These are phyloP conservation scores for Phytopythium mirpurense DNA, from an alignment of 352 stramenopile genomes.

Conservation along the genomic window DNA sequence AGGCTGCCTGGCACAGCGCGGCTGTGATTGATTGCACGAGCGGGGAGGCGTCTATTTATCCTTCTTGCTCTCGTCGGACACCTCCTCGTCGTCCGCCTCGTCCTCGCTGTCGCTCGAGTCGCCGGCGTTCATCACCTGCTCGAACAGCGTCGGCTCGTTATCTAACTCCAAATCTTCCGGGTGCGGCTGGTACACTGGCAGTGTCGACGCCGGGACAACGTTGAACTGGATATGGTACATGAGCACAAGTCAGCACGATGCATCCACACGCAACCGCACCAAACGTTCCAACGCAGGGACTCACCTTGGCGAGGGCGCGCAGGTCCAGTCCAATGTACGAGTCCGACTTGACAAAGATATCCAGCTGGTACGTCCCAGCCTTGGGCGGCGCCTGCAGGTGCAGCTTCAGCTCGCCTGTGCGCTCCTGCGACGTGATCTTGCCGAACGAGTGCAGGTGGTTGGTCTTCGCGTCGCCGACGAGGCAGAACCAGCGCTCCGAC, in stretches of 20 bases:
- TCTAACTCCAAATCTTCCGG: constrained; percentile 98
- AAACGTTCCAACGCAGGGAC: constrained; percentile 2
- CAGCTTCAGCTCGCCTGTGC: constrained; percentile 88
- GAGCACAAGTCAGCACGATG: constrained; percentile 4
- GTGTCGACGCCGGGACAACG: constrained; percentile 86
- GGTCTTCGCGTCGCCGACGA: constrained; percentile 92
- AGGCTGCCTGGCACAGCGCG: neutral
- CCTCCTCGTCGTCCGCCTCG: constrained; percentile 59
- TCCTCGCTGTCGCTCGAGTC: constrained; percentile 87
- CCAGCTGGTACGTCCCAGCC: constrained; percentile 94
- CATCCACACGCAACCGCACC: neutral
- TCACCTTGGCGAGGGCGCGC: constrained; percentile 84
- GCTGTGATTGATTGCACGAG: constrained; percentile 1
- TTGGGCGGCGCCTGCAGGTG: constrained; percentile 95
- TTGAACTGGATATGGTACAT: constrained; percentile 74
- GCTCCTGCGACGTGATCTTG: constrained; percentile 92
- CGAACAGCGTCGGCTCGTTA: constrained; percentile 99
- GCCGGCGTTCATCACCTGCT: constrained; percentile 92
- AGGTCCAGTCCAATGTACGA: constrained; percentile 97
- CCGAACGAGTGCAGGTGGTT: constrained; percentile 96
- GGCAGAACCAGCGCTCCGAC: constrained; percentile 96
- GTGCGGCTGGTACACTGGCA: constrained; percentile 96
- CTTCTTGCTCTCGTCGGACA: constrained; percentile 61
- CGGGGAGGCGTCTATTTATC: constrained; percentile 42
- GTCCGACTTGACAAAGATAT: constrained; percentile 97